Conservation (phyloP, 495 filamentous ascomycete genomes). For the Talaromyces thailandensis region DNA sequence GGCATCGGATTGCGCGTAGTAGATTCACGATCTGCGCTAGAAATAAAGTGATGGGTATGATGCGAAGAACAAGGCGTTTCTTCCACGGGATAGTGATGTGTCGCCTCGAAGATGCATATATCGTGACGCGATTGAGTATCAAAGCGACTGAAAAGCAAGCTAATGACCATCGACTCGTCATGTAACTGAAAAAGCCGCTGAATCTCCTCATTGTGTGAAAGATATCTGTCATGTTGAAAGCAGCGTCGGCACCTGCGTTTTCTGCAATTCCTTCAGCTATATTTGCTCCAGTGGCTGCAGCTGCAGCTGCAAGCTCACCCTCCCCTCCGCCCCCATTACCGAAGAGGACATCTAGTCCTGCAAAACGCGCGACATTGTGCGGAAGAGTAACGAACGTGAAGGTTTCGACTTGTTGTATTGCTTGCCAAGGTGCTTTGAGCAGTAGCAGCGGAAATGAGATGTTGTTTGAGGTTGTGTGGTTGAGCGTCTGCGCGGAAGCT, state of each 20-base stretch:
- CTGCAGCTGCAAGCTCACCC: constrained; percentile 18
- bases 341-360: constrained; percentile 19
- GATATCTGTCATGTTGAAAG: constrained; percentile 27
- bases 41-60: constrained; percentile 69
- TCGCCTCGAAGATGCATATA: constrained; percentile 82
- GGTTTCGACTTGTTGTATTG: constrained; percentile 26
- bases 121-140: constrained; percentile 81
- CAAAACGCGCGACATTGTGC: constrained; percentile 22
- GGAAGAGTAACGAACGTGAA: constrained; percentile 31
- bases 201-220: constrained; percentile 45
- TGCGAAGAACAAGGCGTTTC: constrained; percentile 61
- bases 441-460: constrained; percentile 27
- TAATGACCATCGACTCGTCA: constrained; percentile 90
- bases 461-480: constrained; percentile 13
- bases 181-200: constrained; percentile 83
- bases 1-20: constrained; percentile 83
- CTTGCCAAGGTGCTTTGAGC: constrained; percentile 24
- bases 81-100: constrained; percentile 63
- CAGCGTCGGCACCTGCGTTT: constrained; percentile 18
- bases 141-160: constrained; percentile 76
- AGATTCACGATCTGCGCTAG: constrained; percentile 55
- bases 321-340: constrained; percentile 15
- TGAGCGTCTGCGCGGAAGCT: not conserved
- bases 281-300: constrained; percentile 23
- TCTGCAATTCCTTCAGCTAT: constrained; percentile 21